These are phyloP conservation scores for Drosera spatulata DNA, from an alignment of 179 eudicot species.

Conservation along the genomic window DNA sequence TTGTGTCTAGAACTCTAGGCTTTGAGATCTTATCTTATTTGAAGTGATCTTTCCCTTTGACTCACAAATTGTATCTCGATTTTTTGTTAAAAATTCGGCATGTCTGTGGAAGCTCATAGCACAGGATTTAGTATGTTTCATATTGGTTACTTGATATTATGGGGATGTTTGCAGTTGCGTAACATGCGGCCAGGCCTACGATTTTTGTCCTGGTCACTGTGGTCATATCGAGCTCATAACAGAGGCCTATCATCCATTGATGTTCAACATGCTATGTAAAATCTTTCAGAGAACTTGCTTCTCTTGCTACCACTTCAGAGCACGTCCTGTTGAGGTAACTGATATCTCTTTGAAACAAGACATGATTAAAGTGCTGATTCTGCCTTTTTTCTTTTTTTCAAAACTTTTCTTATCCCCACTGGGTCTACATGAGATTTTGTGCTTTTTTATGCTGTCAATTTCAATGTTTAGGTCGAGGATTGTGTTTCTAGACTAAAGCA, in stretches of 20 bases:
- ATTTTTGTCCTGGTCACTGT: slow-evolving; percentile 80
- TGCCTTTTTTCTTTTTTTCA: not conserved
- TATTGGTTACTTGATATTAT: not conserved
- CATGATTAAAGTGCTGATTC: not conserved
- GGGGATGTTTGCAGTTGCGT: slow-evolving; percentile 52
- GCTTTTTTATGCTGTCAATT: not conserved
- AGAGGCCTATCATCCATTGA: slow-evolving; percentile 66
- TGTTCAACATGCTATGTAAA: slow-evolving; percentile 39
- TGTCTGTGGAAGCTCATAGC: too few relatives aligned
- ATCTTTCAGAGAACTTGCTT: slow-evolving; percentile 71
- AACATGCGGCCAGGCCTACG: slow-evolving; percentile 61
- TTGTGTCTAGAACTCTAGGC: too few relatives aligned
- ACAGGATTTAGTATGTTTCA: not conserved
- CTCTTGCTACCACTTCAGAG: slow-evolving; percentile 56
- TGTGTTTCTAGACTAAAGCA: slow-evolving; percentile 48
- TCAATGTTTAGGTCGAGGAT: slow-evolving; percentile 36
- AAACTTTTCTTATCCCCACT: not conserved
- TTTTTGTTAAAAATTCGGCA: too few relatives aligned
- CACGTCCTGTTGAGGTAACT: slow-evolving; percentile 29
- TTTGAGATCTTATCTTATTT: too few relatives aligned
- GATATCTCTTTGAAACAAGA: not conserved
- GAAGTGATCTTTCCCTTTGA: too few relatives aligned
- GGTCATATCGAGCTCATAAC: slow-evolving; percentile 81
- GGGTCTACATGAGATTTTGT: not conserved
- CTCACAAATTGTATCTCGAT: too few relatives aligned